A percentile compares a stretch with the other conserved stretches of the same genome.
phyloP scores from a whole-genome alignment of 768 basidiomycete genomes.

The Fistulinella prunicolor region DNA sequence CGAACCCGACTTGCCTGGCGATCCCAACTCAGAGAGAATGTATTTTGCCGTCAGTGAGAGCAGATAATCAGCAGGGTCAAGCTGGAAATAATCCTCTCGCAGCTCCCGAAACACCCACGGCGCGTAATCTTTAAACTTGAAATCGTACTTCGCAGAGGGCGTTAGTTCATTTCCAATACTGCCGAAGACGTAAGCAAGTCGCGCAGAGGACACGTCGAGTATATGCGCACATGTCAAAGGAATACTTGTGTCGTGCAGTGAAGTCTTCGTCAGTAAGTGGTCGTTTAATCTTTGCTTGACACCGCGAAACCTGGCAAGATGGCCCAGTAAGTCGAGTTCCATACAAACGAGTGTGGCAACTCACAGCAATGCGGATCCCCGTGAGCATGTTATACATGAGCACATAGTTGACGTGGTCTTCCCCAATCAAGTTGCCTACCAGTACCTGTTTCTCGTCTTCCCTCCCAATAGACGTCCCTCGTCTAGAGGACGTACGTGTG shows the following conservation, averaged over 20 bases:
- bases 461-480: conserved; percentile 20
- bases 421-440: conserved; percentile 96
- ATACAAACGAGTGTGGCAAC: conserved; percentile 25
- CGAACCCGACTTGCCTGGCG: conserved; percentile 96
- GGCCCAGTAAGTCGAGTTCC: conserved; percentile 2
- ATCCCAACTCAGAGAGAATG: conserved; percentile 96
- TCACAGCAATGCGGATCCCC: conserved; percentile 90
- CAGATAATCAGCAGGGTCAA: conserved; percentile 97
- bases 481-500: conserved; percentile 32
- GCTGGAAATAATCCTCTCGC: conserved; percentile 89
- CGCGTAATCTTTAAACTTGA: conserved; percentile 99
- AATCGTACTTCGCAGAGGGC: conserved; percentile 96
- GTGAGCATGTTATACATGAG: conserved; percentile 99
- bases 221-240: conserved; percentile 85
- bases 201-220: background rate
- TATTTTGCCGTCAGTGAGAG: conserved; percentile 96
- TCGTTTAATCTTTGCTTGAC: conserved; percentile 92
- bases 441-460: conserved; percentile 57
- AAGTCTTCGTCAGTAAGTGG: conserved; percentile 86
- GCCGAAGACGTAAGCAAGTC: conserved; percentile 8
- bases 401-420: conserved; percentile 97
- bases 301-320: conserved; percentile 75
- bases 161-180: conserved; percentile 97
- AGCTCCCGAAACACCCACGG: conserved; percentile 97
- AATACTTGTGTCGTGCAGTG: conserved; percentile 85